These are phyloP conservation scores for Arabidopsis arenosa DNA, from an alignment of 345 rosid genomes.

Conservation along the genomic window DNA sequence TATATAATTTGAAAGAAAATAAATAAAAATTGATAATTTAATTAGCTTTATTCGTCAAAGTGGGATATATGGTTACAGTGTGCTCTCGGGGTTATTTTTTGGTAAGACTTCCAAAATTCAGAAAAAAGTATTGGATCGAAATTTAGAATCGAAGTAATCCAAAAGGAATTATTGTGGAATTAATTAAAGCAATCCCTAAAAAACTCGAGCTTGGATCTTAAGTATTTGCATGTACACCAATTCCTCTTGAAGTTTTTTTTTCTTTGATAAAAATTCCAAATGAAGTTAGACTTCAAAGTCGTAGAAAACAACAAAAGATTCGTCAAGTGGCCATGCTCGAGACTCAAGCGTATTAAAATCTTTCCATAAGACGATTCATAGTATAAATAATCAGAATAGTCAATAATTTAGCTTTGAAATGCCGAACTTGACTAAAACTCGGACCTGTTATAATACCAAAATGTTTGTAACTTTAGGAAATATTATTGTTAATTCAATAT, in stretches of 20 bases:
- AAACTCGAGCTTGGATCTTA: not conserved
- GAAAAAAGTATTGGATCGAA: not conserved
- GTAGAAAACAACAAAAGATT: conserved; percentile 5
- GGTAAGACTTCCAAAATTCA: not conserved
- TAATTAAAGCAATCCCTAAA: not conserved
- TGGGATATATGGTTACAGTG: not conserved
- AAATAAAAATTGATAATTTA: not conserved
- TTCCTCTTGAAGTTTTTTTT: conserved; percentile 4
- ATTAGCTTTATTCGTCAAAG: not conserved
- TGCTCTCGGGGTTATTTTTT: not conserved
- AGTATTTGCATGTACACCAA: conserved; percentile 1
- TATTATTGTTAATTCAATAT: not conserved
- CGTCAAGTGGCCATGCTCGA: conserved; percentile 23
- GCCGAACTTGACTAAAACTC: conserved; percentile 1
- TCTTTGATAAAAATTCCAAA: not conserved
- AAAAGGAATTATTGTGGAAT: not conserved
- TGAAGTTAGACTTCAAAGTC: conserved; percentile 6
- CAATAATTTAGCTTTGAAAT: conserved; percentile 10
- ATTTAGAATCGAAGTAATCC: not conserved
- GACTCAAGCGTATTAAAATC: conserved; percentile 9
- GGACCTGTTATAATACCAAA: not conserved
- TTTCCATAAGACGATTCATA: not conserved
- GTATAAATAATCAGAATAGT: not conserved
- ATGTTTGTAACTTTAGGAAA: not conserved
- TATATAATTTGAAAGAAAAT: not conserved